Base-by-base conservation (phyloP, 2,329 filamentous ascomycete species). In the Lasiodiplodia sp. region DNA sequence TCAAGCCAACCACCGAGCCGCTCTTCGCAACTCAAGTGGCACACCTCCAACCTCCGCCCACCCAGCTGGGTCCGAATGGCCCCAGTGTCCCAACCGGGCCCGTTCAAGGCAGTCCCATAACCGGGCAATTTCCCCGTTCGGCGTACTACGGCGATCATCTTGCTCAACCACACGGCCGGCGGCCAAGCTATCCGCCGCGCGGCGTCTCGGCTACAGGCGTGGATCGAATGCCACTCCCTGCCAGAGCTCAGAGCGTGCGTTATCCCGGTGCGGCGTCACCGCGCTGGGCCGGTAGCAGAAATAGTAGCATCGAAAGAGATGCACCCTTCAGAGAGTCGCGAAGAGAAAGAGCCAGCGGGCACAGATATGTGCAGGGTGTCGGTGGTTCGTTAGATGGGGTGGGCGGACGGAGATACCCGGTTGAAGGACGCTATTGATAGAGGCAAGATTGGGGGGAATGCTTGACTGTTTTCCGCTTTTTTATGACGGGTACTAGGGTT, bases 21-120 rank as follows among this genome's bases (percentile, higher is more conserved):
- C 72, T 84, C 3, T 85, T 85, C 69, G 83, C 83, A 4, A 82
- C 82, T 0, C 81, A 82, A 18, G 78, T 84, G 4, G 81, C 82
- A 7, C 78, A 80, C 31, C 67, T 80, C 40, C 76, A 81, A 68
- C 74, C 75, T 37, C 73, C 51, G 10, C 51, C 70, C 49, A 58
- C 55, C n/a, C 58, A 63, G 16, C 14, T 53, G 31, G 58, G 56
- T 23, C 47, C 56, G 25, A 56, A 34, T 21, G 31, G 65, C 81
- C 0, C 80, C 80, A n/a, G 77, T 83, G 4, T 80, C 82, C 5
- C 77, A 78, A 37, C 67, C 78, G 47, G 75, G 18, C 14, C 70
- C 34, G 37, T 44, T 53, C 56, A 52, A 53, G 14, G 40, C 28
- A 12, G 63, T 40, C 40, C 25, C 40, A 14, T 16, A 16, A 12